phyloP scores from a whole-genome alignment of 768 basidiomycete species.

The Cyclocybe cylindracea region DNA sequence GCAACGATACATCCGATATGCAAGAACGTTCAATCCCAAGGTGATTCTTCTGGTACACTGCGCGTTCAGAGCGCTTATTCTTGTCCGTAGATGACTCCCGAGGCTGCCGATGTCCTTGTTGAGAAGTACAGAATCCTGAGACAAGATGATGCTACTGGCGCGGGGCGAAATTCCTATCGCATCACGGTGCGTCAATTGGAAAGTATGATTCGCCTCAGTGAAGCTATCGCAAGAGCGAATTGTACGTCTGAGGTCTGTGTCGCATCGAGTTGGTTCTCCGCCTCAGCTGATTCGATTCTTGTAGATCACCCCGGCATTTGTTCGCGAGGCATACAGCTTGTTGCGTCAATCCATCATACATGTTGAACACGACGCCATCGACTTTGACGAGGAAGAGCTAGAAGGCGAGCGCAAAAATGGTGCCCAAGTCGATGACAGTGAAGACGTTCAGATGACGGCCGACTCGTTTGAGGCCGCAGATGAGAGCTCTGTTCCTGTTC shows the following conservation, averaged over 20 bases:
- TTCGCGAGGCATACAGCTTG: constrained; percentile 93
- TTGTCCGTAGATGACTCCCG: constrained; percentile 74
- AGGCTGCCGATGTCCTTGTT: constrained; percentile 90
- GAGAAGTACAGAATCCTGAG: constrained; percentile 92
- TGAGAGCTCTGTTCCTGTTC: constrained; percentile 45
- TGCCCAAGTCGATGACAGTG: constrained; percentile 35
- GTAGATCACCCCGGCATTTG: constrained; percentile 91
- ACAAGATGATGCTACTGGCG: constrained; percentile 89
- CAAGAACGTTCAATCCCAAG: constrained; percentile 97
- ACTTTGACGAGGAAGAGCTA: constrained; percentile 91
- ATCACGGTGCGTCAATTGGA: constrained; percentile 98
- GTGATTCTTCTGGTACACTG: constrained; percentile 35
- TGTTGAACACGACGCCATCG: constrained; percentile 98
- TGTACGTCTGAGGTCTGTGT: constrained; percentile 82
- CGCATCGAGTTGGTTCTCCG: not conserved
- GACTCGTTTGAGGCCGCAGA: constrained; percentile 50
- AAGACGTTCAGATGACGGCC: constrained; percentile 63
- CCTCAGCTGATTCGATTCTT: not conserved
- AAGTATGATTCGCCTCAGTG: constrained; percentile 96
- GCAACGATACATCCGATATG: constrained; percentile 96
- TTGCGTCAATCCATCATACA: constrained; percentile 98
- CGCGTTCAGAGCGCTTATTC: constrained; percentile 5
- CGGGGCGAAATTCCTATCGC: constrained; percentile 89
- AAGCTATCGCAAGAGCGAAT: constrained; percentile 96
- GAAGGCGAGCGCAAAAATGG: constrained; percentile 52